These are phyloP conservation scores for Cadophora luteo-olivacea DNA, from an alignment of 2,329 filamentous ascomycete species.

Conservation along the genomic window DNA sequence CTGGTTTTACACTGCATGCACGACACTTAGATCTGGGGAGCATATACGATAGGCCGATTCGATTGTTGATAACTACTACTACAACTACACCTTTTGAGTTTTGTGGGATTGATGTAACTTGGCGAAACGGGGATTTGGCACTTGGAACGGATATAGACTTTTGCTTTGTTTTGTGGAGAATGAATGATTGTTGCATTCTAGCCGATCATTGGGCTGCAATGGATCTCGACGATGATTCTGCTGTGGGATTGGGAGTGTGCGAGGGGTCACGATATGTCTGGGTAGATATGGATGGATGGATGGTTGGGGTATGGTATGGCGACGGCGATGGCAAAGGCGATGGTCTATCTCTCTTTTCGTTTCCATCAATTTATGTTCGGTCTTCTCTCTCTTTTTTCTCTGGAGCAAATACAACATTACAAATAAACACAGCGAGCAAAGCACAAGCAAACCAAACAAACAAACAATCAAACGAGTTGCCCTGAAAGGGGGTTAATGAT, in stretches of 20 bases:
- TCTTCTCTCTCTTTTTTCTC: neutral
- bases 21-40: slow-evolving; percentile 6
- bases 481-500: neutral
- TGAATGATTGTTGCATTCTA: neutral
- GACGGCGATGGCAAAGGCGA: neutral
- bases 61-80: slow-evolving; percentile 6
- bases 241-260: too few relatives aligned
- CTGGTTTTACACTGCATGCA: neutral
- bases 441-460: too few relatives aligned
- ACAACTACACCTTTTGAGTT: neutral
- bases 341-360: slow-evolving; percentile 6
- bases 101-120: slow-evolving; percentile 12
- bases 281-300: slow-evolving; percentile 15
- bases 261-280: neutral
- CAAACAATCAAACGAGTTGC: neutral
- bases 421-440: neutral
- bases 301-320: neutral
- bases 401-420: neutral
- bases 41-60: slow-evolving; percentile 12
- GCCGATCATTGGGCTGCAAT: neutral
- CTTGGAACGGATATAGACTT: slow-evolving; percentile 22
- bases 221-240: too few relatives aligned
- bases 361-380: slow-evolving; percentile 5
- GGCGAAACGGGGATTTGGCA: slow-evolving; percentile 13
- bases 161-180: neutral